phyloP scores from a whole-genome alignment of 2,329 filamentous ascomycete genomes.

The Penicillium palitans region DNA sequence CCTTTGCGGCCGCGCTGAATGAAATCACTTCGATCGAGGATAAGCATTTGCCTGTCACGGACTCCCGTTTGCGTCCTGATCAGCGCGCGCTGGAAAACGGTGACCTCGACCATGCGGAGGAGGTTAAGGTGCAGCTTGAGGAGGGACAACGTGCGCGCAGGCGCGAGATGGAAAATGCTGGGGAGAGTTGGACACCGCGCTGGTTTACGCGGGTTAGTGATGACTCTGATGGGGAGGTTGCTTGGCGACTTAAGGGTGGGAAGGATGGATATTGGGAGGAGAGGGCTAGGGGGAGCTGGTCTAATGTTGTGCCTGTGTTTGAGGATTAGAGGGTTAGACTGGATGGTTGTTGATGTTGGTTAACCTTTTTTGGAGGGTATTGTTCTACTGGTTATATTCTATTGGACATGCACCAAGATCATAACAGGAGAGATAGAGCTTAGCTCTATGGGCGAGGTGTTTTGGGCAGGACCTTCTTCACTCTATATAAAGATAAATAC shows the following conservation, averaged over 20 bases:
- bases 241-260: constrained; percentile 70
- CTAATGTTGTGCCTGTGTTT: constrained; percentile 57
- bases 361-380: background rate
- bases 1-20: constrained; percentile 82
- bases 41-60: constrained; percentile 73
- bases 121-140: constrained; percentile 77
- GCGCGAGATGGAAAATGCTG: constrained; percentile 71
- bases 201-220: constrained; percentile 76
- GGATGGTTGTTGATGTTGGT: background rate
- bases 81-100: constrained; percentile 82
- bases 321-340: constrained; percentile 28
- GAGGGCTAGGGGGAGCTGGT: constrained; percentile 68
- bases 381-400: background rate
- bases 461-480: constrained; percentile 13
- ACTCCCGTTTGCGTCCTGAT: constrained; percentile 80
- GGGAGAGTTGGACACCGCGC: constrained; percentile 69
- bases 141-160: constrained; percentile 78
- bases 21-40: constrained; percentile 81
- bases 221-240: constrained; percentile 47
- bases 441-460: constrained; percentile 2
- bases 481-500: constrained; percentile 10
- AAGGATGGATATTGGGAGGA: constrained; percentile 95
- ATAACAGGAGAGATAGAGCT: background rate
- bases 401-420: background rate
- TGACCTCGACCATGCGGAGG: constrained; percentile 79